Percentiles rank a stretch among this genome's conserved stretches.
These are phyloP conservation scores for Acephala macrosclerotiorum DNA, from an alignment of 2,329 filamentous ascomycete genomes.

Conservation along the genomic window DNA sequence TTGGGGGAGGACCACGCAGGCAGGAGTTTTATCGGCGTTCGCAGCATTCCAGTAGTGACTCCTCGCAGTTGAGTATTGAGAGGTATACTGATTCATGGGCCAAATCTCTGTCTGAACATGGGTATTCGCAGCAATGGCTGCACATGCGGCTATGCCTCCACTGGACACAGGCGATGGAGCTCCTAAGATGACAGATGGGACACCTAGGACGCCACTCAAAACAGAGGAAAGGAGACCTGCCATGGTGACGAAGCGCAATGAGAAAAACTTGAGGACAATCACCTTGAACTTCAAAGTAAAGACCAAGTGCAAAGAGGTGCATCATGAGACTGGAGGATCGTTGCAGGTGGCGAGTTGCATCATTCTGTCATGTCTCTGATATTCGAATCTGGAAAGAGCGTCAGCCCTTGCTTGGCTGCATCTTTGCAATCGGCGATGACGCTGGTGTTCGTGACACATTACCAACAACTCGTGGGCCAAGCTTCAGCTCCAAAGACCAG, in stretches of 20 bases:
- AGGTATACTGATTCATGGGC: conserved; percentile 13
- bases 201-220: neutral
- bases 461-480: neutral
- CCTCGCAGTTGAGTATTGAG: conserved; percentile 31
- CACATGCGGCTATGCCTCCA: conserved; percentile 18
- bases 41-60: conserved; percentile 46
- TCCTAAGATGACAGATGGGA: neutral
- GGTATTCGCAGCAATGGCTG: conserved; percentile 12
- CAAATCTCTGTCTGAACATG: conserved; percentile 19
- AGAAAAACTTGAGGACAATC: neutral
- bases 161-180: neutral
- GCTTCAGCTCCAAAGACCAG: neutral
- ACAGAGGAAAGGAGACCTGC: neutral
- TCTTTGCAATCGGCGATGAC: neutral
- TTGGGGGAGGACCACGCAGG: conserved; percentile 47
- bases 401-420: neutral
- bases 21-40: conserved; percentile 44
- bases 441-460: neutral
- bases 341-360: neutral
- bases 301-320: neutral
- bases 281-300: neutral
- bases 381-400: neutral
- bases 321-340: neutral
- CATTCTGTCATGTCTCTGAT: neutral
- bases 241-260: neutral